These are phyloP conservation scores for Agaricales sp. DNA, from an alignment of 1,284 basidiomycete genomes.

Conservation along the genomic window DNA sequence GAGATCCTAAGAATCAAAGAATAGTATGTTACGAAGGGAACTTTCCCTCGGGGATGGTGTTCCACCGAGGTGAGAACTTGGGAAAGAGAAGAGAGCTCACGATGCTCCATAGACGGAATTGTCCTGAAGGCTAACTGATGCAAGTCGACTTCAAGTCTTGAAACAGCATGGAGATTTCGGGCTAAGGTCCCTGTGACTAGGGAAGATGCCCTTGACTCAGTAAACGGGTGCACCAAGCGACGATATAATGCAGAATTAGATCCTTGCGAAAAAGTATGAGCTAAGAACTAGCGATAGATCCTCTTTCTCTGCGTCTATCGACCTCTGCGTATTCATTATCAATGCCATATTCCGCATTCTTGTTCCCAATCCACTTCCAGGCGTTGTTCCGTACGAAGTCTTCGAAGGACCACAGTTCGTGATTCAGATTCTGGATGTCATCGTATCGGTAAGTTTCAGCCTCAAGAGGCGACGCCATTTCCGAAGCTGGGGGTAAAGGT, in stretches of 20 bases:
- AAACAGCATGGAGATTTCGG: too few relatives aligned
- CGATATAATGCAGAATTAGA: not conserved
- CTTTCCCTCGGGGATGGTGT: too few relatives aligned
- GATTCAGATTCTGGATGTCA: conserved; percentile 34
- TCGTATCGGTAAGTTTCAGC: conserved; percentile 70
- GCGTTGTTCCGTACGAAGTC: conserved; percentile 61
- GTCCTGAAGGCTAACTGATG: too few relatives aligned
- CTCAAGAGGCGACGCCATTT: conserved; percentile 25
- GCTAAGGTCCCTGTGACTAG: too few relatives aligned
- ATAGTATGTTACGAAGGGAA: too few relatives aligned
- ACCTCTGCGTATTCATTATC: conserved; percentile 37
- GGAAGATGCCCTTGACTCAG: too few relatives aligned
- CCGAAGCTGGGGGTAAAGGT: conserved; percentile 44
- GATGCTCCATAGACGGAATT: too few relatives aligned
- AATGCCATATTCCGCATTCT: conserved; percentile 12
- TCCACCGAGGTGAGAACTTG: too few relatives aligned
- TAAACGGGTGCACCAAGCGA: too few relatives aligned
- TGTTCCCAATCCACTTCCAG: conserved; percentile 57
- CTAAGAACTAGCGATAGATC: conserved; percentile 10
- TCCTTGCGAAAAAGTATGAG: not conserved
- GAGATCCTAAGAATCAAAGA: too few relatives aligned
- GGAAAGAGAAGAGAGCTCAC: too few relatives aligned
- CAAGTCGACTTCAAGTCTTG: too few relatives aligned
- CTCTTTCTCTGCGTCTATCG: conserved; percentile 26
- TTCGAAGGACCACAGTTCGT: conserved; percentile 67